Evolutionary conservation across 169 alveolate genomes (phyloP).

Genomic region (Eimeria praecox): DNA sequence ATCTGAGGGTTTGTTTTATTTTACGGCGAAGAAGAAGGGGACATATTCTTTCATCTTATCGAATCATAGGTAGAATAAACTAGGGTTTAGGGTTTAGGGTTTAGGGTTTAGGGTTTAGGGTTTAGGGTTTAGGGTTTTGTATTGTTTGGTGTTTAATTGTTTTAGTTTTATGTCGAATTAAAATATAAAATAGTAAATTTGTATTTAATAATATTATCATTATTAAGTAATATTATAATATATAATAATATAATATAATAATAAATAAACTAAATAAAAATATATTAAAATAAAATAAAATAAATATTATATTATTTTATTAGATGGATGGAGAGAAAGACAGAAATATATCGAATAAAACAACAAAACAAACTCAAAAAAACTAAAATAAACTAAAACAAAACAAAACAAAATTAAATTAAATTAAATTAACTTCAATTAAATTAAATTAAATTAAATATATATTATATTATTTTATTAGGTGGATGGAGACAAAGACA

Average conservation of each 20-base stretch:
- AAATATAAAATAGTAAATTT: too few relatives aligned
- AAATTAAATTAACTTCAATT: too few relatives aligned
- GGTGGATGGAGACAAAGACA: constrained; percentile 78
- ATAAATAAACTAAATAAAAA: background rate
- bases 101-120: too few relatives aligned
- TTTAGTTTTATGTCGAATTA: background rate
- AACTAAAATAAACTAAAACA: background rate
- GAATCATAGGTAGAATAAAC: constrained; percentile 74
- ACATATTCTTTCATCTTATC: constrained; percentile 81
- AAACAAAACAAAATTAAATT: background rate
- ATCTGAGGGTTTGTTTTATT: constrained; percentile 85
- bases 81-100: background rate
- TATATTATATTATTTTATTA: background rate
- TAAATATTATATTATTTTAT: background rate
- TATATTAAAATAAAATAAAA: background rate
- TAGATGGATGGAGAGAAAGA: constrained; percentile 79
- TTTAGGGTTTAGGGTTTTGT: background rate
- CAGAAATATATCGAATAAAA: background rate
- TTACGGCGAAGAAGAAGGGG: constrained; percentile 85
- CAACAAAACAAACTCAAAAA: too few relatives aligned
- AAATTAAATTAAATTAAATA: background rate
- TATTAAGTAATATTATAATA: background rate
- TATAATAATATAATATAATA: too few relatives aligned
- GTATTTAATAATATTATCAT: too few relatives aligned
- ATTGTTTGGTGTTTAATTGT: background rate